phyloP scores from a whole-genome alignment of 441 rosid genomes.

The Populus trichocarpa region DNA sequence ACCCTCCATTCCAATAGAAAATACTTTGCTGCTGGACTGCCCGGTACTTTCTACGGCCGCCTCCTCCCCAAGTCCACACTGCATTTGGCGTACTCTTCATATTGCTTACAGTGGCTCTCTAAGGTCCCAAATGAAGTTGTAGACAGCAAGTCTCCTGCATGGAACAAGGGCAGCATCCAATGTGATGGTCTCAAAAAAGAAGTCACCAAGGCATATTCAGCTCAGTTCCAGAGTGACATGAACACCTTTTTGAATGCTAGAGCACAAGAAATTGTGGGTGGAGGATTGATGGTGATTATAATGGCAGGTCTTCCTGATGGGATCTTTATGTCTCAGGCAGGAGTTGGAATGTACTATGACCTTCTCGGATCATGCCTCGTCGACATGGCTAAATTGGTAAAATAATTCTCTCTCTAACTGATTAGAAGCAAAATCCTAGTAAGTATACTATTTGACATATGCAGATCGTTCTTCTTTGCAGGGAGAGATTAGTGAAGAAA shows the following conservation, averaged over 20 bases:
- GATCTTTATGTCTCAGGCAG: background rate
- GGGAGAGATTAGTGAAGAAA: slow-evolving; percentile 9
- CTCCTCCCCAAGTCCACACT: slow-evolving; percentile 24
- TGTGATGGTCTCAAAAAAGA: slow-evolving; percentile 8
- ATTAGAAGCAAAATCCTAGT: background rate
- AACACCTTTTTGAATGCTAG: slow-evolving; percentile 7
- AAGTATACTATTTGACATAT: background rate
- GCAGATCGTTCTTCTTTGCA: background rate
- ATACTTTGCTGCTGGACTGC: slow-evolving; percentile 26
- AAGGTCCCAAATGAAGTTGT: slow-evolving; percentile 18
- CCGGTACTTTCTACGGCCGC: slow-evolving; percentile 26
- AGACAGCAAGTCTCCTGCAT: slow-evolving; percentile 8
- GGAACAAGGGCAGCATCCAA: slow-evolving; percentile 13
- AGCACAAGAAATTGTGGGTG: slow-evolving; percentile 13
- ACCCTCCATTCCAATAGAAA: slow-evolving; percentile 11
- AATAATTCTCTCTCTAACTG: background rate
- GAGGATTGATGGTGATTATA: slow-evolving; percentile 13
- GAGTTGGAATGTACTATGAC: background rate
- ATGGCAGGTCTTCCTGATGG: background rate
- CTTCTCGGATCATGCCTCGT: background rate
- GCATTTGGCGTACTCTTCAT: slow-evolving; percentile 27
- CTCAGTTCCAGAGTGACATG: slow-evolving; percentile 27
- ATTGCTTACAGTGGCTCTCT: slow-evolving; percentile 33
- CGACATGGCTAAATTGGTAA: slow-evolving; percentile 23
- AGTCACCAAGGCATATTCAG: slow-evolving; percentile 22